A percentile compares a stretch with the other conserved stretches of the same genome.
Evolutionary conservation across 2,329 filamentous ascomycete genomes (phyloP).

Genomic region (Nemania diffusa): DNA sequence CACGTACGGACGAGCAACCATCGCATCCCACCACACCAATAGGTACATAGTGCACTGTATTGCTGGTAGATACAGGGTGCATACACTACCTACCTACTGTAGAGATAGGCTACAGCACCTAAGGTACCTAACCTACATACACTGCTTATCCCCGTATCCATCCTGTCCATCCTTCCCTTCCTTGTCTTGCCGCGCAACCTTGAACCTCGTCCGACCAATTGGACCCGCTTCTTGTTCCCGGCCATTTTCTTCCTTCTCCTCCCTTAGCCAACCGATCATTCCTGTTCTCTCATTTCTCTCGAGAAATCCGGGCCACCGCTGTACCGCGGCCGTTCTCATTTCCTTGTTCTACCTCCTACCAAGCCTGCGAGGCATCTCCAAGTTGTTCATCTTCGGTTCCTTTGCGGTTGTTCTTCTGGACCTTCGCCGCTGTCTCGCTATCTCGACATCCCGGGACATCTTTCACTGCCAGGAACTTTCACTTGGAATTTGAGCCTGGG

Average conservation of each 20-base stretch:
- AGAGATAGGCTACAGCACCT: neutral
- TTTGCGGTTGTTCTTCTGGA: constrained; percentile 6
- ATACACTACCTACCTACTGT: neutral
- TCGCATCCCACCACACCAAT: neutral
- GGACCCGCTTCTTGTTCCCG: constrained; percentile 22
- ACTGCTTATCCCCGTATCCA: constrained; percentile 10
- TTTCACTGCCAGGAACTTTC: constrained; percentile 15
- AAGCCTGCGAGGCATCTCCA: neutral
- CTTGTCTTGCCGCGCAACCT: constrained; percentile 15
- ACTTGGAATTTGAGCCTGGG: constrained; percentile 7
- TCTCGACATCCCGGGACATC: constrained; percentile 17
- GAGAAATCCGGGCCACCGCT: constrained; percentile 28
- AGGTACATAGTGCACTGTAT: too few relatives aligned
- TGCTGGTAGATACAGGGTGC: neutral
- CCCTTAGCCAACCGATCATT: constrained; percentile 19
- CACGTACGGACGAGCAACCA: neutral
- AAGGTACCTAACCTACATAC: neutral
- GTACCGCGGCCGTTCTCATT: constrained; percentile 27
- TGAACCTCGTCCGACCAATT: constrained; percentile 24
- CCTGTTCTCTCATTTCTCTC: constrained; percentile 21
- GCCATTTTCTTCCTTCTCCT: constrained; percentile 28
- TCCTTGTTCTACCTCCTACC: neutral
- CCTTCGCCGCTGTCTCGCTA: constrained; percentile 6
- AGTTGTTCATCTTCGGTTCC: neutral
- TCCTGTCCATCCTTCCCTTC: constrained; percentile 11